Base-by-base conservation (phyloP, 768 basidiomycete species). In the Suillus decipiens region DNA sequence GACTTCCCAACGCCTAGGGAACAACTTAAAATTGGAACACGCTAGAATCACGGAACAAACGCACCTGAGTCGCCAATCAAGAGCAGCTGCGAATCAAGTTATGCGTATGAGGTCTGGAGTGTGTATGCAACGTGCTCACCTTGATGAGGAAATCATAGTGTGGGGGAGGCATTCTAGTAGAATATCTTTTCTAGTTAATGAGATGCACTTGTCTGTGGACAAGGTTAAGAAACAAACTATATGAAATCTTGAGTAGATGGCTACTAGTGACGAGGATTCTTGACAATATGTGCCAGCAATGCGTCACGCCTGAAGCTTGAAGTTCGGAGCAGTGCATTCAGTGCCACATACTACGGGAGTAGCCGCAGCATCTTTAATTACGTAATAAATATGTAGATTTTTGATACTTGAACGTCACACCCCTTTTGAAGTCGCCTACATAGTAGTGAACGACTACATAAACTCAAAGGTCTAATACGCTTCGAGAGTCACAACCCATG, bases 111-210 rank as follows among this genome's bases (percentile, higher is more conserved):
- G 48, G 39, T 17, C 43, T 61, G 36, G 33, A 64, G 55, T 43
- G 59, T 48, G 41, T 48, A 36, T n/a, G 10, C 51, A 58, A 37
- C 12, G 19, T 56, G 55, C 81, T 70, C 65, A 90, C 92, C 83
- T 92, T 96, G 87, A 95, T 93, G 77, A 96, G 85, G 72, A 97
- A 96, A 82, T 99, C 96, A 81, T 98, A 99, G 78, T 97, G 95
- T 59, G 93, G 91, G 61, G 92, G 90, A 59, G 92, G 91, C 92
- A 93, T 93, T 68, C 66, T 71, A 41, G 57, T 71, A 41, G 57
- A 28, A 50, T 47, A 33, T 19, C 64, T 64, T 24, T 47, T 10
- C 31, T 36, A 41, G 31, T 12, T 24, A 19, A 51, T 66, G 36
- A 66, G 42, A 37, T 14, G 10, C 36, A 15, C 7, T 39, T 28